Base-by-base conservation (phyloP, 768 basidiomycete species). In the Auriscalpium vulgare region DNA sequence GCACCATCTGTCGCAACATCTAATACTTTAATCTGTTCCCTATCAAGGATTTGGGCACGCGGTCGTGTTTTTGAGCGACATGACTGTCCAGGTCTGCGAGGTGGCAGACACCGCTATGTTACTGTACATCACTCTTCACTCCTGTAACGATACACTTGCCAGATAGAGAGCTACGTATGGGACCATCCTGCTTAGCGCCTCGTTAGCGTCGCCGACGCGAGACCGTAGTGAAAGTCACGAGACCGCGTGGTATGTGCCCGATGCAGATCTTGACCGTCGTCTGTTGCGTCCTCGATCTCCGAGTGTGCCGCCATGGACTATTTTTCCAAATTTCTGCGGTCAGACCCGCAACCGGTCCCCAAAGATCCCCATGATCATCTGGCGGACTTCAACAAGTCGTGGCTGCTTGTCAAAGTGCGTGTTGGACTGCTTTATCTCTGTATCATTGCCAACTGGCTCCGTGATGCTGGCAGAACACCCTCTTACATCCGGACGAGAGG, bases 401-500 rank as follows among this genome's bases (percentile, higher is more conserved):
- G 90, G 90, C 77, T 75, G 58, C 68, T 77, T 43, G 77, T 91
- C 70, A 85, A 88, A 77, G 90, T 88, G 47, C 47, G 71, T 35
- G 11, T 37, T 50, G 35, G 19, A 46, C 50, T 34, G 47, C 34
- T 49, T 19, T 38, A 10, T 21, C 11, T 34, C 29, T 21, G 29
- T n/a, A 40, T 21, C 50, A 2, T 21, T 19, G 58, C 57, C 13
- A 58, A 58, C 60, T 67, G 37, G 55, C 56, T 45, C 19, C 21
- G 29, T 44, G 46, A 36, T 47, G 51, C 45, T 34, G 29, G 17
- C 62, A 95, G 93, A 82, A 82, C 61, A 94, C 89, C 5, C 79
- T 97, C n/a, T 72, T 81, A 49, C 78, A 88, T 66, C 93, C 94
- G 0, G 92, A 97, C 69, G 93, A 97, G 73, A 79, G 93, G 43